Conservation (phyloP, 495 filamentous ascomycete genomes). For the Tuber indicum region DNA sequence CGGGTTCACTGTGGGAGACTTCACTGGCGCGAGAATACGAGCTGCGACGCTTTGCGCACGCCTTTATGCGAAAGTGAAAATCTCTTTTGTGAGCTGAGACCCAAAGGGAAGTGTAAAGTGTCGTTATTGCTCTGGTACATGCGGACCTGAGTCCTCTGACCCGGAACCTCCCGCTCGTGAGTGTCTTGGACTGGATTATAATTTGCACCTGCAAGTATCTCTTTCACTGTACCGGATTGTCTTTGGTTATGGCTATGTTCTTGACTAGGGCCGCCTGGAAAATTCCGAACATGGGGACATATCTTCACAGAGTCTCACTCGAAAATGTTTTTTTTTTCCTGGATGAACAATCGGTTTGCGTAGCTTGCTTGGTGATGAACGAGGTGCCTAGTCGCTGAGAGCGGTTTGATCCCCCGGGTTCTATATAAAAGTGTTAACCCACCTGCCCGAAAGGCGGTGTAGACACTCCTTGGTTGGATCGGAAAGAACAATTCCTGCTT, state of each 20-base stretch:
- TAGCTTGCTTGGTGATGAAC: not conserved
- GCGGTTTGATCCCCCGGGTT: not conserved
- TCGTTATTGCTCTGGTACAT: not conserved
- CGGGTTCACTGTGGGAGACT: not conserved
- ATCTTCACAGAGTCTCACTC: slow-evolving; percentile 1
- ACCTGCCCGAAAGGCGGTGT: not conserved
- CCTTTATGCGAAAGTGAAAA: not conserved
- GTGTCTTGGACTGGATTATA: slow-evolving; percentile 1
- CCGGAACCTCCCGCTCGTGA: not conserved
- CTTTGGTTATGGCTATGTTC: not conserved
- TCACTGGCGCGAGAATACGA: not conserved
- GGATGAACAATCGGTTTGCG: not conserved
- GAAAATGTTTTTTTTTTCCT: not conserved
- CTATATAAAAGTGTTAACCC: not conserved
- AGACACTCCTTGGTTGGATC: not conserved
- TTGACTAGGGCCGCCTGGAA: not conserved
- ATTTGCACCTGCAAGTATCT: not conserved
- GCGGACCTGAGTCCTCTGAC: not conserved
- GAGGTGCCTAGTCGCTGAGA: not conserved
- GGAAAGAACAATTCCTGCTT: not conserved
- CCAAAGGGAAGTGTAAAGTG: not conserved
- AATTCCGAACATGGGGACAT: not conserved
- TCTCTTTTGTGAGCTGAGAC: not conserved
- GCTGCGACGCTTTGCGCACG: not conserved
- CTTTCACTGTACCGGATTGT: not conserved